Base-by-base conservation (phyloP, 169 alveolate species). In the Plasmodium reichenowi region DNA sequence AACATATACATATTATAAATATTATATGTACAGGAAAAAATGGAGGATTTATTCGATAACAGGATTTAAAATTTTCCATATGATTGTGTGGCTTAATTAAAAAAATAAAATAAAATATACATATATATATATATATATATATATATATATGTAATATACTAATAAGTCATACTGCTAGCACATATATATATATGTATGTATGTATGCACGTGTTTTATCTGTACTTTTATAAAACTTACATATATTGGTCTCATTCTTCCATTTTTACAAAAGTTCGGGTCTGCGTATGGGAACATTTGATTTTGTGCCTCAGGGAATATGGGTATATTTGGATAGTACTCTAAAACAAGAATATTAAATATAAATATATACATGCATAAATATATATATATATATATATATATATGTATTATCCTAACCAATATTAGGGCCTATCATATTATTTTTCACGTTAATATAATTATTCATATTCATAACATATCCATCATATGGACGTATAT, bases 401-500 rank as follows among this genome's bases (percentile, higher is more conserved):
- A 24, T 26, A 26, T 32, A 24, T 45, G n/a, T 59, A 4, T 56
- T 54, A 22, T 24, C 50, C 80, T 70, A 10, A 78, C 89, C 80
- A 76, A 66, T 71, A 66, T 76, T 76, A n/a, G 26, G 89, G 47
- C 72, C 76, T 26, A 50, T 8, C 38, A 78, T 67, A 60, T 71
- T 71, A 67, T 78, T 70, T 71, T 78, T 78, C 62, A 56, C 48
- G 75, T 15, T 63, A 48, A 13, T 73, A 22, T 56, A n/a, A 32
- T 74, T 74, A 71, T 78, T 78, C 66, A 50, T 66, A 52, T 78
- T 78, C 56, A 66, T 22, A 64, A 66, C 3, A 45, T 78, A 78
- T 38, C 80, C 62, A 68, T 78, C 70, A 13, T 67, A 78, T 22
- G 89, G 89, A 29, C 72, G 89, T 29, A 78, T 17, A 15, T 71